Conservation (phyloP, 2,329 filamentous ascomycete species). For the Claviceps maximensis region DNA sequence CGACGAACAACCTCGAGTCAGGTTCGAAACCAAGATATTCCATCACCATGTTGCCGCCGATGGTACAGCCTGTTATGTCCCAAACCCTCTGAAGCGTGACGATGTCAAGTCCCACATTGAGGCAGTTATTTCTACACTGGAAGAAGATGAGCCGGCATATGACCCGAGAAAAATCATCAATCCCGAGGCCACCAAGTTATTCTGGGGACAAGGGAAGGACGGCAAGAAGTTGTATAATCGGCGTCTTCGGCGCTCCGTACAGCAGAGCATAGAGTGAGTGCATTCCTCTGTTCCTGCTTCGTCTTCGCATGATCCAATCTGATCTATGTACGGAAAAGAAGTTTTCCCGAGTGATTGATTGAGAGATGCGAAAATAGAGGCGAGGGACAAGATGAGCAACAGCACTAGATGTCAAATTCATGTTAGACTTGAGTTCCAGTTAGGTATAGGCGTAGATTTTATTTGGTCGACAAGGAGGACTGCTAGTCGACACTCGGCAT, state of each 20-base stretch:
- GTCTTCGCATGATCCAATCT: neutral
- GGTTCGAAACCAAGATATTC: slow-evolving; percentile 69
- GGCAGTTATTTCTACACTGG: slow-evolving; percentile 66
- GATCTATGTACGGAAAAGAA: slow-evolving; percentile 11
- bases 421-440: neutral
- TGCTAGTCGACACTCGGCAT: neutral
- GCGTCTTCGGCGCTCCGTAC: slow-evolving; percentile 64
- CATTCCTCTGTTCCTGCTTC: neutral
- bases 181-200: slow-evolving; percentile 71
- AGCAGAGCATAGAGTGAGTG: slow-evolving; percentile 48
- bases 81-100: slow-evolving; percentile 45
- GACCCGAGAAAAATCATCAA: slow-evolving; percentile 83
- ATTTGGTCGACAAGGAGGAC: neutral
- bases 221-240: slow-evolving; percentile 79
- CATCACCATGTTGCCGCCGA: slow-evolving; percentile 75
- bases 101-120: slow-evolving; percentile 76
- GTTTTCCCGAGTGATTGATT: slow-evolving; percentile 19
- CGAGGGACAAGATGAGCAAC: neutral
- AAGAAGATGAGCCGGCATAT: slow-evolving; percentile 77
- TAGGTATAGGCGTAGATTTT: neutral
- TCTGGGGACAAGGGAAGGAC: slow-evolving; percentile 61
- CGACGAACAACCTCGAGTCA: slow-evolving; percentile 73
- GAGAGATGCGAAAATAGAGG: neutral
- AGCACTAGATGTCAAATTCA: neutral
- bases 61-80: slow-evolving; percentile 73